Base-by-base conservation (phyloP, 306 rosid genomes). In the Lotus japonicus region DNA sequence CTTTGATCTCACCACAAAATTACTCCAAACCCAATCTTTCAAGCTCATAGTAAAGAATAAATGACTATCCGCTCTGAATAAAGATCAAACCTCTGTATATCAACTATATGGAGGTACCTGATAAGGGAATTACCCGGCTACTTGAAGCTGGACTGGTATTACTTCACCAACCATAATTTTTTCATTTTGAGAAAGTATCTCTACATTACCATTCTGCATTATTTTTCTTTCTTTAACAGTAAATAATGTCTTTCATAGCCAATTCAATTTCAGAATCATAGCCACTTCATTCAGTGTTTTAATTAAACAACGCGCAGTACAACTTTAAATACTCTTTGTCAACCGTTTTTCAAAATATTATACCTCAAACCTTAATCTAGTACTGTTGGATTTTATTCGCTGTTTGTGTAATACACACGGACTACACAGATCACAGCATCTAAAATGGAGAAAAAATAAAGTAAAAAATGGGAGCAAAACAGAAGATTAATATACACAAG, bases 361-460 rank as follows among this genome's bases (percentile, higher is more conserved):
- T 54, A 46, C 19, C 56, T 72, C 61, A 14, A 62, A 41, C 38
- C 18, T 57, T 43, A 7, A 48, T 46, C 46, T 64, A 64, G 21
- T 49, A 56, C 56, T 55, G 58, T 49, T 33, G 12, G 57, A 12
- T 58, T 23, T 68, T 51, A 52, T 58, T 38, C 41, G 18, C 23
- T 46, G 11, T 28, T 26, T 62, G 65, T 14, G n/a, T 41, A 53
- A 28, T 44, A 39, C 38, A 41, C 61, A 72, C 55, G 54, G 59
- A 73, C 72, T 39, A 75, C 17, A 60, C 69, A 77, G 39, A 77
- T 35, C 57, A 66, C 15, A 69, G 16, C 58, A 54, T 50, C 73
- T 31, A 46, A 68, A 49, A 63, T 58, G 56, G 58, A 41, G 23
- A 9, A 4, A 31, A 31, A 61, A 64, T 2, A 43, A 59, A 26